Percentiles rank a stretch among this genome's conserved stretches.
phyloP scores from a whole-genome alignment of 371 early-diverging fungal species.

The Rhizopus delemar region DNA sequence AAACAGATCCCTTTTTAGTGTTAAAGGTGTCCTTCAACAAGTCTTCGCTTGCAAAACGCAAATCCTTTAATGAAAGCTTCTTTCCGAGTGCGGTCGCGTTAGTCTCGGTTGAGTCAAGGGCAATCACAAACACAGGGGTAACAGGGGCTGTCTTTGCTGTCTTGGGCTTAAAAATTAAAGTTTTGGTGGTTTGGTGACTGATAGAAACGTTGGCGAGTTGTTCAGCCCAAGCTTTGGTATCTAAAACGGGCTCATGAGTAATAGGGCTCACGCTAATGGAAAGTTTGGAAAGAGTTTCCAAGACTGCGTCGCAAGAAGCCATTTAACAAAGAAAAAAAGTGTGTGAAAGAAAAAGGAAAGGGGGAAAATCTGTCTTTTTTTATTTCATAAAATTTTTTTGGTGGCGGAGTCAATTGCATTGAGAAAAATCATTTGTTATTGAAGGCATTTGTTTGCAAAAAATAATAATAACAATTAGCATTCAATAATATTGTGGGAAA shows the following conservation, averaged over 20 bases:
- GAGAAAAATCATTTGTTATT: no score
- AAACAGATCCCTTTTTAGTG: constrained; percentile 58
- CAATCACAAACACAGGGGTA: constrained; percentile 67
- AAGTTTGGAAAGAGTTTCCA: constrained; percentile 43
- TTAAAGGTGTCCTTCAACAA: constrained; percentile 56
- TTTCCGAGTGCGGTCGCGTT: constrained; percentile 59
- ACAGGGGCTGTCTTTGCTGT: constrained; percentile 64
- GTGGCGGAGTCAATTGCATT: background rate
- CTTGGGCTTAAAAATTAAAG: constrained; percentile 74
- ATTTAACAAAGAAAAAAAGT: constrained; percentile 8
- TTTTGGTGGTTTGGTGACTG: constrained; percentile 52
- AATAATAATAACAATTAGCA: no score
- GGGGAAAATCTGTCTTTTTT: background rate
- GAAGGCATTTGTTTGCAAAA: no score
- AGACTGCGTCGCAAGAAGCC: constrained; percentile 39
- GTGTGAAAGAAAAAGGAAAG: background rate
- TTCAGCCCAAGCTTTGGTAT: constrained; percentile 57
- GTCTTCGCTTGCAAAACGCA: constrained; percentile 69
- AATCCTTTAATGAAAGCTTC: constrained; percentile 66
- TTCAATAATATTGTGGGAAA: no score
- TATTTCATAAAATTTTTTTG: background rate
- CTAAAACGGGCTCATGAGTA: constrained; percentile 56
- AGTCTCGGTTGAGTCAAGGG: constrained; percentile 56
- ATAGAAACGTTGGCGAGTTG: constrained; percentile 12
- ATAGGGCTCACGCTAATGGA: constrained; percentile 46